Evolutionary conservation across 306 rosid species (phyloP).

Genomic region (Lupinus albus): DNA sequence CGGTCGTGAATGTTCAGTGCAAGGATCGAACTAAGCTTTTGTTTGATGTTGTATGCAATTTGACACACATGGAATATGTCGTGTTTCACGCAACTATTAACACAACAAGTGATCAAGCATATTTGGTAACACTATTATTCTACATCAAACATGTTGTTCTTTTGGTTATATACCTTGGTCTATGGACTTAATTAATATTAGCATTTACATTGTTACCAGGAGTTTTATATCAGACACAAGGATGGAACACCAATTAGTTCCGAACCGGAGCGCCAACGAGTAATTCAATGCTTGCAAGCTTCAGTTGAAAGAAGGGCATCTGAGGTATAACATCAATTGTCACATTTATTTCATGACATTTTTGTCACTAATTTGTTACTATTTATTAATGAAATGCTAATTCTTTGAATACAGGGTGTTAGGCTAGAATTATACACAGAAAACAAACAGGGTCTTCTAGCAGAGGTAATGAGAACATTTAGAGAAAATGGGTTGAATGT

Average conservation of each 20-base stretch:
- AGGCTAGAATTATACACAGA: constrained; percentile 64
- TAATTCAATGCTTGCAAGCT: constrained; percentile 87
- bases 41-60: constrained; percentile 87
- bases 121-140: constrained; percentile 53
- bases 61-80: constrained; percentile 92
- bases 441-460: constrained; percentile 72
- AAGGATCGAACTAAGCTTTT: constrained; percentile 76
- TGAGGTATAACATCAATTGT: constrained; percentile 53
- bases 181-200: constrained; percentile 6
- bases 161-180: background rate
- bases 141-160: background rate
- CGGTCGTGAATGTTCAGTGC: constrained; percentile 86
- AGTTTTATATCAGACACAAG: constrained; percentile 81
- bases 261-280: constrained; percentile 86
- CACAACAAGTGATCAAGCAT: constrained; percentile 63
- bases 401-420: constrained; percentile 65
- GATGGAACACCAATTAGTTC: constrained; percentile 97
- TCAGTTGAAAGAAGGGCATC: constrained; percentile 76
- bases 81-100: constrained; percentile 88
- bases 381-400: background rate
- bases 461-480: constrained; percentile 86
- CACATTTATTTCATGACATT: background rate
- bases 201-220: constrained; percentile 50
- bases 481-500: constrained; percentile 86
- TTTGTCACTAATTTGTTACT: background rate